phyloP scores from a whole-genome alignment of 2,329 filamentous ascomycete species.

The Aspergillus versicolor region DNA sequence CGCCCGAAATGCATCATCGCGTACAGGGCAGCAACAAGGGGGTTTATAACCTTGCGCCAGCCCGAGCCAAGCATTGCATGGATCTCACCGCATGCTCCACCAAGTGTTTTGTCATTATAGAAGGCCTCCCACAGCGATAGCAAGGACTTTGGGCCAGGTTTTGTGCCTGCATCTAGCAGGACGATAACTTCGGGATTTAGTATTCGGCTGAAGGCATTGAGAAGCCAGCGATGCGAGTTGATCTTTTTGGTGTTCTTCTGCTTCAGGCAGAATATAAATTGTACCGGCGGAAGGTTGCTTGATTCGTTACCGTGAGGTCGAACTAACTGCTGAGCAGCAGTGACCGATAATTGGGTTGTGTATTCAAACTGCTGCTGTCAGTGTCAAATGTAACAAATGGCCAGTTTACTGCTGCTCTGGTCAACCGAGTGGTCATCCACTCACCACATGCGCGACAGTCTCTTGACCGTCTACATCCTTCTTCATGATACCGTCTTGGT shows the following conservation, averaged over 20 bases:
- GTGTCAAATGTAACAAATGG: slow-evolving; percentile 46
- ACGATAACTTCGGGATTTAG: slow-evolving; percentile 96
- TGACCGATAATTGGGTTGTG: slow-evolving; percentile 95
- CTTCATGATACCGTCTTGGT: slow-evolving; percentile 98
- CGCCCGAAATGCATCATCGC: slow-evolving; percentile 97
- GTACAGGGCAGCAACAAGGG: slow-evolving; percentile 92
- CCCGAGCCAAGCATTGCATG: slow-evolving; percentile 94
- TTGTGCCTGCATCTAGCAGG: slow-evolving; percentile 93
- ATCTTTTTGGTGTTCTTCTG: slow-evolving; percentile 99
- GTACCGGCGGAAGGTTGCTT: slow-evolving; percentile 85
- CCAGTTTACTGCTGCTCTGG: slow-evolving; percentile 96
- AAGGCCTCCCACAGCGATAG: slow-evolving; percentile 96
- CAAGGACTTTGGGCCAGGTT: slow-evolving; percentile 87
- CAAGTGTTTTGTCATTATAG: slow-evolving; percentile 99
- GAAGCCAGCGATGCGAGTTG: slow-evolving; percentile 98
- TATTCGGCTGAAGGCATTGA: slow-evolving; percentile 95
- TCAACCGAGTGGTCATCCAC: slow-evolving; percentile 78
- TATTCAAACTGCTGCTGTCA: slow-evolving; percentile 82
- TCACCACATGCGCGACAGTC: slow-evolving; percentile 83
- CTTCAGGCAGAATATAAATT: slow-evolving; percentile 99
- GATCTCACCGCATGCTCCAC: slow-evolving; percentile 97
- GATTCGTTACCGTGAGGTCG: slow-evolving; percentile 82
- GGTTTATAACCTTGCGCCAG: slow-evolving; percentile 89
- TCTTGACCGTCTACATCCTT: slow-evolving; percentile 96
- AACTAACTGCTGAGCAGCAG: slow-evolving; percentile 95